Base-by-base conservation (phyloP, 2,329 filamentous ascomycete genomes). In the Monosporascus sp. region DNA sequence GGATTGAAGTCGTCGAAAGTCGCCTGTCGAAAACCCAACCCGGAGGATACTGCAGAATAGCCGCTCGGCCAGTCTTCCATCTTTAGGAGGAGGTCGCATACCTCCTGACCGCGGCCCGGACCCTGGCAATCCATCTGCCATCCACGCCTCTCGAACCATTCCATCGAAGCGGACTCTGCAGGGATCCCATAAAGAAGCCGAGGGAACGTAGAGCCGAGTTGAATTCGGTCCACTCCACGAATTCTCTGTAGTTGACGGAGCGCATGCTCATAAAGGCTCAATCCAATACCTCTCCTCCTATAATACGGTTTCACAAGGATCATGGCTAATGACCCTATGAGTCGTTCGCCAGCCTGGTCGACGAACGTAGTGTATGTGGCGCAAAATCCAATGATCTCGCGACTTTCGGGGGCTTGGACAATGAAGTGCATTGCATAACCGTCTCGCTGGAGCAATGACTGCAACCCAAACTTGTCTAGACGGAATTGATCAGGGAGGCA, bases 351-450 rank as follows among this genome's bases (percentile, higher is more conserved):
- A 39, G 72, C 75, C 56, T 75, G 75, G 57, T 82, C 77, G 46
- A 77, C 74, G 64, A 80, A 83, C 4, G 78, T 81, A 31, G 80
- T 78, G 61, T 80, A 85, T 8, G 81, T 83, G 9, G 81, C 80
- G 60, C 81, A 84, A 56, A 85, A 84, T 0, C 81, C 82, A 38
- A 85, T 62, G 24, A 80, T 59, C 37, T 72, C 70, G 7, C 65
- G 65, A 3, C 66, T 73, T 11, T 64, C 65, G 2, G 76, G 72
- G n/a, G 78, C 73, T 48, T 75, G 74, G 27, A 83, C 78, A 31
- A 82, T 69, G 57, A 80, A 81, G 65, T 85, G 80, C 70, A 78
- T 79, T 8, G 75, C 73, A 56, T 81, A 84, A 39, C 80, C 81
- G 51, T 79, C 75, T 43, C 80, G 75, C 53, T 74, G 70, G 4